A percentile compares a stretch with the other conserved stretches of the same genome.
Conservation (phyloP, 495 filamentous ascomycete species). For the Saxophila tyrrhenica region DNA sequence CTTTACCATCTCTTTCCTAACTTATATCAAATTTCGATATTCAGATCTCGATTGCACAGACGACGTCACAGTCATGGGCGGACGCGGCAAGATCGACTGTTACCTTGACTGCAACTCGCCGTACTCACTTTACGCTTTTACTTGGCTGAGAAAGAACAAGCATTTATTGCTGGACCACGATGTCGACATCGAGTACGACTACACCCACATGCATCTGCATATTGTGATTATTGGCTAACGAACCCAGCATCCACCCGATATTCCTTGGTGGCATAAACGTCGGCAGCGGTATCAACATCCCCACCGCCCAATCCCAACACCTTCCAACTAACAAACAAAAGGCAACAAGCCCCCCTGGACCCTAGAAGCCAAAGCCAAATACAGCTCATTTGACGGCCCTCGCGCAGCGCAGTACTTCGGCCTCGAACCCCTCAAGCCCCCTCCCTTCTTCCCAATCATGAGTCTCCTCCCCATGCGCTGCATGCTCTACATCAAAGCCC, state of each 20-base stretch:
- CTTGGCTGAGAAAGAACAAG: conserved; percentile 45
- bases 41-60: not conserved
- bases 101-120: conserved; percentile 33
- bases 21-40: too few relatives aligned
- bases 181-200: conserved; percentile 49
- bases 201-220: not conserved
- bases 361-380: conserved; percentile 51
- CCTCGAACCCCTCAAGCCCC: conserved; percentile 34
- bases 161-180: conserved; percentile 42
- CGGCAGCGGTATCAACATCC: conserved; percentile 44
- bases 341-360: conserved; percentile 68
- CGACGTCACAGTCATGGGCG: not conserved
- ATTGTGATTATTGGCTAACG: not conserved
- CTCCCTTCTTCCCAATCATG: conserved; percentile 42
- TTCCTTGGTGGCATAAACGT: conserved; percentile 65
- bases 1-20: too few relatives aligned
- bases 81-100: not conserved
- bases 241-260: conserved; percentile 49
- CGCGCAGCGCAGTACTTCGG: conserved; percentile 48
- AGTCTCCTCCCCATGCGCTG: conserved; percentile 49
- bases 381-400: conserved; percentile 41
- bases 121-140: conserved; percentile 55
- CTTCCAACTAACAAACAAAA: conserved; percentile 21
- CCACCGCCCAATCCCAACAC: not conserved
- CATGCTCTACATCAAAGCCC: conserved; percentile 50